These are phyloP conservation scores for Calonectria henricotiae DNA, from an alignment of 2,329 filamentous ascomycete genomes.

Conservation along the genomic window DNA sequence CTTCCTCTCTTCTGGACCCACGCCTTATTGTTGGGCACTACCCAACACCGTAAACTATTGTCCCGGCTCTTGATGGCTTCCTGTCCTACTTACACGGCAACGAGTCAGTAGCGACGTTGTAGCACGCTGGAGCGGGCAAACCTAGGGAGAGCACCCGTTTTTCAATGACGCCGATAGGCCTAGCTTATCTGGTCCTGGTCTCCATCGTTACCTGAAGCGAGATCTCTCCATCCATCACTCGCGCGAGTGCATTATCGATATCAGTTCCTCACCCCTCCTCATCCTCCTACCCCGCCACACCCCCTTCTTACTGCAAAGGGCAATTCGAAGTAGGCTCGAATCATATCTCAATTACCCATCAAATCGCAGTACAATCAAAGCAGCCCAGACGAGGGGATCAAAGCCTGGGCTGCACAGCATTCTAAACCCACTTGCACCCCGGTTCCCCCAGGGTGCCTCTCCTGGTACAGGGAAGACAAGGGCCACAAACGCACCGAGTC, in stretches of 20 bases:
- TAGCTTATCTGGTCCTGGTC: constrained; percentile 72
- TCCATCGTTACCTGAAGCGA: constrained; percentile 67
- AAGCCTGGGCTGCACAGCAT: constrained; percentile 39
- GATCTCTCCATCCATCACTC: constrained; percentile 37
- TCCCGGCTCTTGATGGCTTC: constrained; percentile 29
- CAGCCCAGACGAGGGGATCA: constrained; percentile 38
- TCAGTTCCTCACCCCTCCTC: constrained; percentile 34
- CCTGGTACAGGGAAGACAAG: constrained; percentile 19
- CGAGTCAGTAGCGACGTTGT: constrained; percentile 38
- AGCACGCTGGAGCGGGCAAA: constrained; percentile 42
- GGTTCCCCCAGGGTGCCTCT: constrained; percentile 45
- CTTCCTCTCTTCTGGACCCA: constrained; percentile 3
- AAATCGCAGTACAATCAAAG: constrained; percentile 29
- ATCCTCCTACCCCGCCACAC: constrained; percentile 31
- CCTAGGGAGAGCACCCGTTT: constrained; percentile 38
- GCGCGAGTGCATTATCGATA: constrained; percentile 31
- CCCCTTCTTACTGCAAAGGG: constrained; percentile 31
- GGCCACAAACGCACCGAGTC: constrained; percentile 28
- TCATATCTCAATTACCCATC: constrained; percentile 40
- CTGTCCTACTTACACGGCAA: constrained; percentile 34
- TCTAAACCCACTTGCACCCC: constrained; percentile 46
- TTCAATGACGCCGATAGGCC: constrained; percentile 72
- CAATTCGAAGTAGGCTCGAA: constrained; percentile 24
- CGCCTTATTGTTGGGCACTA: neutral
- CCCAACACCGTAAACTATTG: constrained; percentile 5